These are phyloP conservation scores for Wickerhamomyces bisporus DNA, from an alignment of 805 yeast genomes.

Conservation along the genomic window DNA sequence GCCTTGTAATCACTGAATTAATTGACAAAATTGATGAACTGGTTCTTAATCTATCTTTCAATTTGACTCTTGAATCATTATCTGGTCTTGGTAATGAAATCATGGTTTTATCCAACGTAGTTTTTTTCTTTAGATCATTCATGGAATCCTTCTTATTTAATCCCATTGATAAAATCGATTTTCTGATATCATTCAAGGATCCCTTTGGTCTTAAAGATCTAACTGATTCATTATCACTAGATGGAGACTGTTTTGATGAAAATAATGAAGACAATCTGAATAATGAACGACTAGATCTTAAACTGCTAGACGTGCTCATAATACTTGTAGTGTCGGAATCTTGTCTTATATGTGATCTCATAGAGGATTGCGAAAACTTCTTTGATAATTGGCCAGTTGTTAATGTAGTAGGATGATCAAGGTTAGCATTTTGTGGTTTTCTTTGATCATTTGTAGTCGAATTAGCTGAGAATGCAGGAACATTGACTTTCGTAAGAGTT, in stretches of 20 bases:
- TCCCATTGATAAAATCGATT: conserved; percentile 23
- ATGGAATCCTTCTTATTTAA: conserved; percentile 20
- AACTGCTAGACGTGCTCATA: conserved; percentile 11
- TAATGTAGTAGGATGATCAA: neutral
- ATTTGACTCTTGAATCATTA: conserved; percentile 48
- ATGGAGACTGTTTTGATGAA: conserved; percentile 12
- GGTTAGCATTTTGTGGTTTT: neutral
- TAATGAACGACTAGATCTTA: conserved; percentile 21
- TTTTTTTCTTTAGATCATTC: conserved; percentile 16
- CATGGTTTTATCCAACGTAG: conserved; percentile 29
- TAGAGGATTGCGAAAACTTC: neutral
- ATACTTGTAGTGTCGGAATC: conserved; percentile 18
- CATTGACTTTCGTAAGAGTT: conserved; percentile 1
- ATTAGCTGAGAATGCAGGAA: neutral
- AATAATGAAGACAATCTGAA: conserved; percentile 24
- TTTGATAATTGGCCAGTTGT: neutral
- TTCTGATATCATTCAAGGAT: conserved; percentile 26
- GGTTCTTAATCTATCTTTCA: conserved; percentile 47
- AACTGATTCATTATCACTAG: conserved; percentile 18
- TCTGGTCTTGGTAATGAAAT: conserved; percentile 57
- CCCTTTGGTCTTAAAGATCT: conserved; percentile 21
- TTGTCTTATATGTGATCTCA: neutral
- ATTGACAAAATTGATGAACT: conserved; percentile 44
- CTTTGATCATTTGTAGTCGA: conserved; percentile 6
- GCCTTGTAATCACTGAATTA: conserved; percentile 21